Percentiles rank a stretch among this genome's conserved stretches.
phyloP scores from a whole-genome alignment of 768 basidiomycete genomes.

The Astraeus odoratus region DNA sequence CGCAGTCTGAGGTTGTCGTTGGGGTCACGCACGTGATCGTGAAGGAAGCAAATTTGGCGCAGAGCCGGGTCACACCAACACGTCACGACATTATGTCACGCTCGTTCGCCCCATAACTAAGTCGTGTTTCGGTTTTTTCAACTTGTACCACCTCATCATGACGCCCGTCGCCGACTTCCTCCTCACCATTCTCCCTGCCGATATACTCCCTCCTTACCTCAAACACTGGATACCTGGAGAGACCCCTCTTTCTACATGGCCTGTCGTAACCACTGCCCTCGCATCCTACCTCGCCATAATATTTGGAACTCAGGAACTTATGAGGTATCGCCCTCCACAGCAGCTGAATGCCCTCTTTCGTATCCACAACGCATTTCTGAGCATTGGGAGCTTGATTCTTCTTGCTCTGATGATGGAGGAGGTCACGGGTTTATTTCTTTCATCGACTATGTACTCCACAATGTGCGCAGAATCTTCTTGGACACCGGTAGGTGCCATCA shows the following conservation, averaged over 20 bases:
- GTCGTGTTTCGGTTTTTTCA: slow-evolving; percentile 12
- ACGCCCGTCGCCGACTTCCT: slow-evolving; percentile 69
- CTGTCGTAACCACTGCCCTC: slow-evolving; percentile 64
- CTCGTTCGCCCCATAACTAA: slow-evolving; percentile 23
- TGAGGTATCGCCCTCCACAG: slow-evolving; percentile 69
- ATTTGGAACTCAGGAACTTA: slow-evolving; percentile 76
- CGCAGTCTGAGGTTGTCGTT: too few relatives aligned
- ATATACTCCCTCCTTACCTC: slow-evolving; percentile 30
- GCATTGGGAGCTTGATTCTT: slow-evolving; percentile 75
- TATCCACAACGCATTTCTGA: slow-evolving; percentile 85
- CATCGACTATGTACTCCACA: slow-evolving; percentile 63
- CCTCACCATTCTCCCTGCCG: slow-evolving; percentile 47
- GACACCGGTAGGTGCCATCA: slow-evolving; percentile 64
- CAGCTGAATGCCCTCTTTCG: slow-evolving; percentile 84
- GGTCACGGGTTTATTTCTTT: slow-evolving; percentile 72
- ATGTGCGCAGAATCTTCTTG: slow-evolving; percentile 76
- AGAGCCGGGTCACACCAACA: slow-evolving; percentile 1
- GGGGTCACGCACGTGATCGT: too few relatives aligned
- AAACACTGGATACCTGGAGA: slow-evolving; percentile 47
- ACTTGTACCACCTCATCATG: slow-evolving; percentile 40
- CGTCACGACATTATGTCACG: slow-evolving; percentile 31
- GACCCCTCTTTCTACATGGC: slow-evolving; percentile 54
- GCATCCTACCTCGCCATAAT: slow-evolving; percentile 81
- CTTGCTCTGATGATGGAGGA: slow-evolving; percentile 90
- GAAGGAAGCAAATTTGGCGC: background rate